Evolutionary conservation across 495 filamentous ascomycete genomes (phyloP).

Genomic region (Penicillium bialowiezense): DNA sequence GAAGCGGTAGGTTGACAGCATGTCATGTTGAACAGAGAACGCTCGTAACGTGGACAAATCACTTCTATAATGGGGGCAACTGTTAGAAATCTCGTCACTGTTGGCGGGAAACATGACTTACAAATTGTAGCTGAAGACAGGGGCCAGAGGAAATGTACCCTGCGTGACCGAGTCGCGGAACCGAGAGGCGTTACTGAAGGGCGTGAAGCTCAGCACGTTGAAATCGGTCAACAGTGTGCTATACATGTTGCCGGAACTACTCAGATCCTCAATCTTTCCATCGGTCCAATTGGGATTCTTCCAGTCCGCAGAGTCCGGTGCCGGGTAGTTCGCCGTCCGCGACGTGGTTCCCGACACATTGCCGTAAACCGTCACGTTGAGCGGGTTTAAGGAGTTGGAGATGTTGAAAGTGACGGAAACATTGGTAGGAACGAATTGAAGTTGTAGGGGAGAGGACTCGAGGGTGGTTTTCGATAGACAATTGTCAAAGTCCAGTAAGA

Average conservation of each 20-base stretch:
- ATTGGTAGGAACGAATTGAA: slow-evolving; percentile 80
- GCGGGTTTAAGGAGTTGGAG: slow-evolving; percentile 55
- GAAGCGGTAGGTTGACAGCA: slow-evolving; percentile 80
- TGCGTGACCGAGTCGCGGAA: slow-evolving; percentile 67
- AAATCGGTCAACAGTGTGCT: slow-evolving; percentile 69
- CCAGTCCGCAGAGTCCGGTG: slow-evolving; percentile 49
- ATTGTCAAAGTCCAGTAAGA: slow-evolving; percentile 75
- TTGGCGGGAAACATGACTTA: slow-evolving; percentile 32
- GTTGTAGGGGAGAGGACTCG: slow-evolving; percentile 45
- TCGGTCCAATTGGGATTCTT: slow-evolving; percentile 53
- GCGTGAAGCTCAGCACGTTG: slow-evolving; percentile 70
- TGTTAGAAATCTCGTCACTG: neutral
- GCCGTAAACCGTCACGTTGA: slow-evolving; percentile 82
- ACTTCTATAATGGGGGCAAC: slow-evolving; percentile 31
- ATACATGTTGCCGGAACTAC: slow-evolving; percentile 50
- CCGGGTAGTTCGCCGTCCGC: slow-evolving; percentile 45
- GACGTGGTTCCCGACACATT: slow-evolving; percentile 73
- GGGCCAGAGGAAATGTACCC: slow-evolving; percentile 69
- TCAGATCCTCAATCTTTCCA: slow-evolving; percentile 73
- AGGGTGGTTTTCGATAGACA: slow-evolving; percentile 66
- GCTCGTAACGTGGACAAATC: slow-evolving; percentile 57
- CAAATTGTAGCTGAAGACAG: slow-evolving; percentile 62
- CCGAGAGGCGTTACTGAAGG: slow-evolving; percentile 47
- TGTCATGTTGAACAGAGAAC: slow-evolving; percentile 73
- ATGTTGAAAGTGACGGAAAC: slow-evolving; percentile 72